A percentile compares a stretch with the other conserved stretches of the same genome.
phyloP scores from a whole-genome alignment of 148 eudicot genomes.

The Agrostemma githago region DNA sequence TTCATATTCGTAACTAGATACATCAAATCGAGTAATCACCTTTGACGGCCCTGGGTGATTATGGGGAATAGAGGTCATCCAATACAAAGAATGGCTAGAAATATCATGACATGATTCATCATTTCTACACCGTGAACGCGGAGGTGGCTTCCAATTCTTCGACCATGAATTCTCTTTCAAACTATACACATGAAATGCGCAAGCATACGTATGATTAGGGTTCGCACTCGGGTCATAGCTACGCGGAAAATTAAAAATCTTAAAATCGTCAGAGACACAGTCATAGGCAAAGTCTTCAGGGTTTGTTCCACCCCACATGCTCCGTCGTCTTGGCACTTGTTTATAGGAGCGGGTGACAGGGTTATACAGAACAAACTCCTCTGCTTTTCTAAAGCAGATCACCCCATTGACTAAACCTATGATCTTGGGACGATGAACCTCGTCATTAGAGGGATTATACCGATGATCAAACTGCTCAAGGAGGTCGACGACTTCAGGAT shows the following conservation, averaged over 20 bases:
- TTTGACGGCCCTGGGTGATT: background rate
- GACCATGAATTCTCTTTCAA: constrained; percentile 3
- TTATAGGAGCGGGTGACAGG: constrained; percentile 2
- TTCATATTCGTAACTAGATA: background rate
- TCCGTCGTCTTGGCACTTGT: background rate
- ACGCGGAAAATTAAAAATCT: background rate
- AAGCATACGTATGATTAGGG: background rate
- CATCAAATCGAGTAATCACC: background rate
- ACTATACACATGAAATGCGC: background rate
- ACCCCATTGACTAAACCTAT: background rate
- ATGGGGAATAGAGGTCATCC: background rate
- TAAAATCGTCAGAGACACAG: background rate
- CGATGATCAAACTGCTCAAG: too few relatives aligned
- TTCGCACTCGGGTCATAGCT: too few relatives aligned
- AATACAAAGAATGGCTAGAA: background rate
- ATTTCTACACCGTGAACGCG: background rate
- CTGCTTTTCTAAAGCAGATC: background rate
- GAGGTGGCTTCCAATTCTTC: background rate
- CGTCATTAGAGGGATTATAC: too few relatives aligned
- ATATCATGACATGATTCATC: background rate
- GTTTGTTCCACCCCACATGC: background rate
- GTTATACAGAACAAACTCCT: background rate
- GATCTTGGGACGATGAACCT: background rate
- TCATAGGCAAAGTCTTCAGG: background rate
- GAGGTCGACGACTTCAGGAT: background rate